These are phyloP conservation scores for Graphilbum sp. DNA, from an alignment of 2,329 filamentous ascomycete genomes.

Conservation along the genomic window DNA sequence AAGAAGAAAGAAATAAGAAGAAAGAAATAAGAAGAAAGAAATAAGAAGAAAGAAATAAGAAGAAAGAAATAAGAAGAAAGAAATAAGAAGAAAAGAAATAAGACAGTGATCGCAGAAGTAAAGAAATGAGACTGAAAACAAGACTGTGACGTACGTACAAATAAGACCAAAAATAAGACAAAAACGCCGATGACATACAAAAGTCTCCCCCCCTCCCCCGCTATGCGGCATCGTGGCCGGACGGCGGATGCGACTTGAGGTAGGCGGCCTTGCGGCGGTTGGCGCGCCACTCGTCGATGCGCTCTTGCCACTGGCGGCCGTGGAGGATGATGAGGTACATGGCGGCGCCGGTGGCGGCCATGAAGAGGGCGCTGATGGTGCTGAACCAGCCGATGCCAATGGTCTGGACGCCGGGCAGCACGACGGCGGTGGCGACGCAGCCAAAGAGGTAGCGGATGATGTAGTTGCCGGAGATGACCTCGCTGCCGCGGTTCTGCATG, in stretches of 20 bases:
- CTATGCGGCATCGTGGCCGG: background rate
- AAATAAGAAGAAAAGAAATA: background rate
- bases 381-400: conserved; percentile 74
- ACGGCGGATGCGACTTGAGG: background rate
- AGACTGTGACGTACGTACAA: no score
- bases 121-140: no score
- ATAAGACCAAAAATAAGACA: no score
- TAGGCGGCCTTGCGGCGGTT: conserved; percentile 14
- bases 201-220: no score
- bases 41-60: conserved; percentile 1
- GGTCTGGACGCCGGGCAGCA: conserved; percentile 54
- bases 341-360: conserved; percentile 27
- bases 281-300: conserved; percentile 31
- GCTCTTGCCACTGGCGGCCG: conserved; percentile 33
- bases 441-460: conserved; percentile 62
- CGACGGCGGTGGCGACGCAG: conserved; percentile 51
- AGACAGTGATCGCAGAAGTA: no score
- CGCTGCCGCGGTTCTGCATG: conserved; percentile 52
- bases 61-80: background rate
- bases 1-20: no score
- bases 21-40: no score
- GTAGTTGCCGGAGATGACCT: conserved; percentile 70
- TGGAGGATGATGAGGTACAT: conserved; percentile 32
- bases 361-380: conserved; percentile 47
- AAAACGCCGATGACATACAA: no score